These are phyloP conservation scores for Ambrosia artemisiifolia DNA, from an alignment of 129 eudicot genomes.

Conservation along the genomic window DNA sequence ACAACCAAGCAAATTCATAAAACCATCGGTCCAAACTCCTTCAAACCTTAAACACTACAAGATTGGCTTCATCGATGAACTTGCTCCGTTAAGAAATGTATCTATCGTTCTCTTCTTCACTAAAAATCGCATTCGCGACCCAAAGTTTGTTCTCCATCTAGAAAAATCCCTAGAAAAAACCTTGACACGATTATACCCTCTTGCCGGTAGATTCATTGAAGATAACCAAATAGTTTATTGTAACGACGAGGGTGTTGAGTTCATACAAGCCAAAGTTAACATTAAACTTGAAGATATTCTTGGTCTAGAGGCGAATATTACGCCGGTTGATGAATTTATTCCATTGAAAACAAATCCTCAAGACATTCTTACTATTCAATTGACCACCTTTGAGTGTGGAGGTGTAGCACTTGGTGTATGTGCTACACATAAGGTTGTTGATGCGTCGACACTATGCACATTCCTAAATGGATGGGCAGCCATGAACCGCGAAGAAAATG, in stretches of 20 bases:
- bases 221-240: not conserved
- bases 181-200: not conserved
- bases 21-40: slow-evolving; percentile 5
- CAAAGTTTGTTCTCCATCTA: not conserved
- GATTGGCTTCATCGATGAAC: not conserved
- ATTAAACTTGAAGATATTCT: not conserved
- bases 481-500: not conserved
- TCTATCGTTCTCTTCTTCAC: not conserved
- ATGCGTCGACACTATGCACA: not conserved
- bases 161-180: not conserved
- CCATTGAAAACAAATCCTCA: not conserved
- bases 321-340: not conserved
- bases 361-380: not conserved
- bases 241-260: slow-evolving; percentile 11
- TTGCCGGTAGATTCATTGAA: not conserved
- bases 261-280: not conserved
- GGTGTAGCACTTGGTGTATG: not conserved
- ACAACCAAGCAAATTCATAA: not conserved
- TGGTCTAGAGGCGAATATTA: not conserved
- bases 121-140: not conserved
- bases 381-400: not conserved
- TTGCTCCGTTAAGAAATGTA: not conserved
- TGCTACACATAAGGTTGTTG: not conserved
- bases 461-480: slow-evolving; percentile 18
- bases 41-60: not conserved